A percentile compares a stretch with the other conserved stretches of the same genome.
Conservation (phyloP, 176 grass and related monocot species). For the Elymus sibiricus region DNA sequence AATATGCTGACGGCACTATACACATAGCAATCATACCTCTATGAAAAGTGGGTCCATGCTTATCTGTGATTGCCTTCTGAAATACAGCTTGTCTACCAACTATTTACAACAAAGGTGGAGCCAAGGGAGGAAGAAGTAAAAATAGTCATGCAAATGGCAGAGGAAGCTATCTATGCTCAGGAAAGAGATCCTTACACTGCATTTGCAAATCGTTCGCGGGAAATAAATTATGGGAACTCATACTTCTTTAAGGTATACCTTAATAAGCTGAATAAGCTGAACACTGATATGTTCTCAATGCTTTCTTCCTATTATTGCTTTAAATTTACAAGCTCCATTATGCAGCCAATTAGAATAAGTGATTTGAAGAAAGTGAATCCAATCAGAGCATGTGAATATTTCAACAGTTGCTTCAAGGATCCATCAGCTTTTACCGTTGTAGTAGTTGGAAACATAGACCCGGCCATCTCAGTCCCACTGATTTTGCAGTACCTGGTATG, state of each 20-base stretch:
- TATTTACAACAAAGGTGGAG: constrained; percentile 94
- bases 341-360: constrained; percentile 94
- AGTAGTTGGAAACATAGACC: constrained; percentile 90
- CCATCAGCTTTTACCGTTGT: constrained; percentile 92
- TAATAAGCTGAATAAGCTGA: background rate
- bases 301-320: constrained; percentile 12
- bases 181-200: constrained; percentile 98
- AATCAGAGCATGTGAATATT: constrained; percentile 92
- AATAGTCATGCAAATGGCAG: constrained; percentile 99
- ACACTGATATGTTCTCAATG: constrained; percentile 5
- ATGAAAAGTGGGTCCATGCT: constrained; percentile 25
- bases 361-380: constrained; percentile 97
- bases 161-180: constrained; percentile 99
- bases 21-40: background rate
- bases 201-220: constrained; percentile 87
- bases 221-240: constrained; percentile 98
- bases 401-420: constrained; percentile 86
- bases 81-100: constrained; percentile 84
- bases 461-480: constrained; percentile 68
- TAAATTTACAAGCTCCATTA: constrained; percentile 33
- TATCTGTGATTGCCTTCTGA: constrained; percentile 23
- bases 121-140: constrained; percentile 97
- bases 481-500: constrained; percentile 94
- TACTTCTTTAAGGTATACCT: constrained; percentile 92
- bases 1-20: background rate